Percentiles rank a stretch among this genome's conserved stretches.
Evolutionary conservation across 73 alveolate species (phyloP).

Genomic region (Uronychia setigera): DNA sequence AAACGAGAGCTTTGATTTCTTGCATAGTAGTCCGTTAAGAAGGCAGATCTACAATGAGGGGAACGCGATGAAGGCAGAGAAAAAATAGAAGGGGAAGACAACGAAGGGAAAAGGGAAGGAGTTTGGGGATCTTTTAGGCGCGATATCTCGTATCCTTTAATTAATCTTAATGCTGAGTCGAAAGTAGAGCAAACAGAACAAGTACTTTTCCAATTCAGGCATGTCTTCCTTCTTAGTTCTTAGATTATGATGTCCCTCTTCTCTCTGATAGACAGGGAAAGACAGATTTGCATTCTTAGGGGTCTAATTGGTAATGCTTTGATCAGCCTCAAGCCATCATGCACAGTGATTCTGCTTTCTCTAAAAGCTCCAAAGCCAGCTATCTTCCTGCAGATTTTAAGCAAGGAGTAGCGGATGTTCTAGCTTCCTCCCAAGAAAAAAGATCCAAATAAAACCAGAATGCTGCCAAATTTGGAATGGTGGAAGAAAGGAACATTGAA

Average conservation of each 20-base stretch:
- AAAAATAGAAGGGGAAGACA: too few relatives aligned
- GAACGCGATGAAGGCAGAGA: too few relatives aligned
- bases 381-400: background rate
- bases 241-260: background rate
- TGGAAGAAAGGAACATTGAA: background rate
- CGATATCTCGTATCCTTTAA: background rate
- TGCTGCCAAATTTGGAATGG: background rate
- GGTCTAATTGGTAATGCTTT: background rate
- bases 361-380: background rate
- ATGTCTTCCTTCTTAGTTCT: background rate
- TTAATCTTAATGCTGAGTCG: background rate
- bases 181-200: background rate
- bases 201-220: background rate
- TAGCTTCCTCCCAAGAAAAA: background rate
- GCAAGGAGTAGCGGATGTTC: background rate
- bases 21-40: too few relatives aligned
- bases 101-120: background rate
- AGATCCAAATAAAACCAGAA: too few relatives aligned
- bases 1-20: too few relatives aligned
- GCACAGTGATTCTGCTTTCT: background rate
- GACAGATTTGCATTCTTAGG: background rate
- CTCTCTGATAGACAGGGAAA: background rate
- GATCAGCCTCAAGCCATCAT: background rate
- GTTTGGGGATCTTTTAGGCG: background rate
- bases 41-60: too few relatives aligned